Evolutionary conservation across 2,329 filamentous ascomycete genomes (phyloP), one percentile per base, ranked within the genome.

Genomic region (Trichoderma endophyticum): DNA sequence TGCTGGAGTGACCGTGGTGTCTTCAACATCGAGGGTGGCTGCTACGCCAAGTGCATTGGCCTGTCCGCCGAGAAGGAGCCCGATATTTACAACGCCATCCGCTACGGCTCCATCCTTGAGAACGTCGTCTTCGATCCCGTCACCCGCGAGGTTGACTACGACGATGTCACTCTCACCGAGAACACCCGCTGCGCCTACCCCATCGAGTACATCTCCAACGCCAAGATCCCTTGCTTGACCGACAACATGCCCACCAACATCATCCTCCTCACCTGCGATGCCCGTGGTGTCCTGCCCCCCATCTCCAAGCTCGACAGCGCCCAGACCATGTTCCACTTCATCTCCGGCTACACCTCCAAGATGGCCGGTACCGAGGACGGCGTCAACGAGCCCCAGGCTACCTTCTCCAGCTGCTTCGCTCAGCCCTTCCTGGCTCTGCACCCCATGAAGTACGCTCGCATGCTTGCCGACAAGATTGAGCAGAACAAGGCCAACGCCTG

Each of bases 311-410:
- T 99, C 82, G 91, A 92, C 87, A 90, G 92, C 75, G 90, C 93
- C 79, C 96, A 98, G 87, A 97, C 94, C 83, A 98, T 99, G 95
- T 99, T 98, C 92, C 96, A 99, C 89, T 99, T 99, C 91, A 99
- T 99, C 85, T 97, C 93, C 21, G 96, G 96, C 78, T 99, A 99
- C 89, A 99, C 96, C 75, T 98, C 95, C 81, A 99, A 99, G 91
- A 99, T 99, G 96, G 96, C 96, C 76, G 96, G 96, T 80, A 99
- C 96, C 39, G 96, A 99, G 86, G 94, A 98, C 76, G 96, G 96
- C 80, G 91, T 99, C 76, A 97, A 93, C 11, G 96, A 99, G 86
- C 96, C 96, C 75, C 94, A 98, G 85, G 96, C 96, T 28, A 99
- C 96, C 79, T 99, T 99, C 91, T 98, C 95, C 30, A 97, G 95